A percentile compares a stretch with the other conserved stretches of the same genome.
phyloP scores from a whole-genome alignment of 441 rosid genomes.

The Jatropha podagrica region DNA sequence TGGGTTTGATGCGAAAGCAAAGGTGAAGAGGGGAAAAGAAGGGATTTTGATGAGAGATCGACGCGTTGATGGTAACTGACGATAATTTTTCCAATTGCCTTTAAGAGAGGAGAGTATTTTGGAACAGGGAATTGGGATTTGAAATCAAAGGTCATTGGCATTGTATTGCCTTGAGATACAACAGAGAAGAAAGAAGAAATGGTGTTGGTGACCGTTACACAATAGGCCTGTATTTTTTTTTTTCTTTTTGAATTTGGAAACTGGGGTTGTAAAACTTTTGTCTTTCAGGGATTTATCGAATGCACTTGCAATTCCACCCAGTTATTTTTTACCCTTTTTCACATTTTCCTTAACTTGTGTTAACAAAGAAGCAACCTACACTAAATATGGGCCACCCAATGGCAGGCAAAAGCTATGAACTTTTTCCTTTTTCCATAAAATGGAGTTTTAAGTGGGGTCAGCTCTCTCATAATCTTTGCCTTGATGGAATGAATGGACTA shows the following conservation, averaged over 20 bases:
- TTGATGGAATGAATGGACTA: background rate
- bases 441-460: background rate
- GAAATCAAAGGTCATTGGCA: constrained; percentile 23
- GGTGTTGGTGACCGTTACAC: constrained; percentile 14
- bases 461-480: background rate
- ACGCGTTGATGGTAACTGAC: constrained; percentile 13
- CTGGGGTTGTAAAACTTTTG: too few species aligned
- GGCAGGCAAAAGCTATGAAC: background rate
- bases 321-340: too few species aligned
- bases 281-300: too few species aligned
- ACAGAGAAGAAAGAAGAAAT: background rate
- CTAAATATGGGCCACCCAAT: background rate
- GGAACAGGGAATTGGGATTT: constrained; percentile 20
- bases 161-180: constrained; percentile 9
- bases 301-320: too few species aligned
- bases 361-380: background rate
- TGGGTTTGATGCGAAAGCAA: constrained; percentile 21
- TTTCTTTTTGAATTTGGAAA: constrained; percentile 9
- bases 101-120: background rate
- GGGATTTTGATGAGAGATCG: constrained; percentile 19
- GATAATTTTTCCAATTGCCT: constrained; percentile 14
- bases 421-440: too few species aligned
- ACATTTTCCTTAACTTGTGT: too few species aligned
- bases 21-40: constrained; percentile 2
- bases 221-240: background rate